Conservation (phyloP, 768 basidiomycete genomes). For the Pleurotus salmoneostramineus region DNA sequence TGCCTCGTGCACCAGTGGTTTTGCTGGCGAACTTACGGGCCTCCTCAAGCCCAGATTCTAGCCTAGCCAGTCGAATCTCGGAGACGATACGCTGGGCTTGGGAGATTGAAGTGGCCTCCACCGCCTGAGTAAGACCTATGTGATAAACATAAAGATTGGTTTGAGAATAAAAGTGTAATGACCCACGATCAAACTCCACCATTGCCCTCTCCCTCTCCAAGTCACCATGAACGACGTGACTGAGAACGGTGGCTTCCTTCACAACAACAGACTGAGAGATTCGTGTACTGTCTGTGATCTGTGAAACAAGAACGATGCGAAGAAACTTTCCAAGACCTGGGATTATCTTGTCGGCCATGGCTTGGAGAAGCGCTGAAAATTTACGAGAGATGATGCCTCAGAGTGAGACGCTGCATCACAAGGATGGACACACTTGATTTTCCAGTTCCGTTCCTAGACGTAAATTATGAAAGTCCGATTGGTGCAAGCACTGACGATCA, state of each 20-base stretch:
- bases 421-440: conserved; percentile 7
- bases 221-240: conserved; percentile 44
- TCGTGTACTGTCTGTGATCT: conserved; percentile 25
- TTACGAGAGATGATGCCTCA: not conserved
- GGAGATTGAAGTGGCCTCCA: conserved; percentile 18
- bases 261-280: conserved; percentile 15
- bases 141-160: not conserved
- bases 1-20: conserved; percentile 53
- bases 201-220: conserved; percentile 27
- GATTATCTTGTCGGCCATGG: conserved; percentile 38
- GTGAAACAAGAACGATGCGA: conserved; percentile 40
- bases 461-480: not conserved
- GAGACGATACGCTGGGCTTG: conserved; percentile 22
- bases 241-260: conserved; percentile 21
- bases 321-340: conserved; percentile 41
- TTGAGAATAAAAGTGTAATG: conserved; percentile 9
- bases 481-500: not conserved
- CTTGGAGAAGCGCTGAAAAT: conserved; percentile 25
- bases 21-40: conserved; percentile 40
- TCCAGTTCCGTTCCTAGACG: conserved; percentile 10
- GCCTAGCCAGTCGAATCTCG: conserved; percentile 19
- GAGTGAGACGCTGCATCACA: too few relatives aligned
- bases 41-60: conserved; percentile 28
- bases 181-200: conserved; percentile 21
- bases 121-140: conserved; percentile 20